Percentiles rank a stretch among this genome's conserved stretches.
Conservation (phyloP, 176 grass and related monocot species). For the Carex pumila region DNA sequence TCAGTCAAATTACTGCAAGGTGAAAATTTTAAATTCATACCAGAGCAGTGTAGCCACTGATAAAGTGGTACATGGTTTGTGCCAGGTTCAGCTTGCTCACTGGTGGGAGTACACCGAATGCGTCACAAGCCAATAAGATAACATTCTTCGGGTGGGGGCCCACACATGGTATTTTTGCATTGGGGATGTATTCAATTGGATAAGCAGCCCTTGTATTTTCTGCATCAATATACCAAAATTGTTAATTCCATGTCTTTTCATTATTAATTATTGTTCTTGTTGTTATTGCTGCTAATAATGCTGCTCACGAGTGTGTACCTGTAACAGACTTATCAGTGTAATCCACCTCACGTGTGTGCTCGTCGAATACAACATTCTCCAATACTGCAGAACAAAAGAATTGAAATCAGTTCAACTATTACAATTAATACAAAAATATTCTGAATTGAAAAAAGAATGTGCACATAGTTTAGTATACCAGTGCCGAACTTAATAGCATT, state of each 20-base stretch:
- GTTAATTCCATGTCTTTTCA: neutral
- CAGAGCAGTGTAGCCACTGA: conserved; percentile 96
- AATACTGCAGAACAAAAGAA: conserved; percentile 37
- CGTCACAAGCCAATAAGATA: conserved; percentile 91
- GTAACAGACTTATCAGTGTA: conserved; percentile 92
- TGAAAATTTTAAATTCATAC: conserved; percentile 13
- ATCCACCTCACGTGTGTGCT: conserved; percentile 89
- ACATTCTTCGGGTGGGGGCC: conserved; percentile 97
- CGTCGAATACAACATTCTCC: conserved; percentile 96
- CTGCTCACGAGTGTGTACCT: conserved; percentile 26
- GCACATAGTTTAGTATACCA: conserved; percentile 28
- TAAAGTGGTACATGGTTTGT: conserved; percentile 99
- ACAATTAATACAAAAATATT: neutral
- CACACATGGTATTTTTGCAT: conserved; percentile 79
- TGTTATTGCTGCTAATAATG: neutral
- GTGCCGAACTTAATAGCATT: conserved; percentile 99
- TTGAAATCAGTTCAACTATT: neutral
- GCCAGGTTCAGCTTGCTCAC: conserved; percentile 90
- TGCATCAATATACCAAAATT: conserved; percentile 15
- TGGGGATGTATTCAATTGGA: conserved; percentile 96
- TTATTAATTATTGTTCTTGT: neutral
- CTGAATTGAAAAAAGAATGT: neutral
- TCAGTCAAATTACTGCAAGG: neutral
- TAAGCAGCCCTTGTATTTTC: conserved; percentile 96
- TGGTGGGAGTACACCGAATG: conserved; percentile 89